Conservation (phyloP, 1,139 yeast genomes). For the Candida labiduridarum region DNA sequence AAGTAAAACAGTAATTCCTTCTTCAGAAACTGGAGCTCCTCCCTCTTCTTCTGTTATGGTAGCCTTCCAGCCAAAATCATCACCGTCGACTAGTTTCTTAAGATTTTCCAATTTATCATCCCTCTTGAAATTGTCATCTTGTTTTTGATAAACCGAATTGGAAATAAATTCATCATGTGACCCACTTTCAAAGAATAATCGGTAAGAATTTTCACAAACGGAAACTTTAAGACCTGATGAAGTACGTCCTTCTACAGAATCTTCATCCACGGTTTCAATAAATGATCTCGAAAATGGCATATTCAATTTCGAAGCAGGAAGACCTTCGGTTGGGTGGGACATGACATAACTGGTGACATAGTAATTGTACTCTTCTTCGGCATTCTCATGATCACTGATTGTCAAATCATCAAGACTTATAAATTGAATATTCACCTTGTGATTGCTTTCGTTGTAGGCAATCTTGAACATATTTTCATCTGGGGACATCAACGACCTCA, state of each 20-base stretch:
- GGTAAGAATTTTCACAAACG: slow-evolving; percentile 76
- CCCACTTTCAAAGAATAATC: slow-evolving; percentile 79
- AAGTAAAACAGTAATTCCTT: slow-evolving; percentile 28
- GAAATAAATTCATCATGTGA: slow-evolving; percentile 81
- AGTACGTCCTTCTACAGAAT: slow-evolving; percentile 65
- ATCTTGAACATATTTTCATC: slow-evolving; percentile 95
- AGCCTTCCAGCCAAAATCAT: slow-evolving; percentile 43
- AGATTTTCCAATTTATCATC: slow-evolving; percentile 32
- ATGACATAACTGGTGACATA: slow-evolving; percentile 89
- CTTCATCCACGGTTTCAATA: slow-evolving; percentile 58
- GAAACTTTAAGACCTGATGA: slow-evolving; percentile 79
- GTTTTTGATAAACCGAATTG: slow-evolving; percentile 45
- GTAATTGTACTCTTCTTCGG: slow-evolving; percentile 87
- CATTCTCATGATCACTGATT: slow-evolving; percentile 70
- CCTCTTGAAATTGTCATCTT: slow-evolving; percentile 25
- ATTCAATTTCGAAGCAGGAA: slow-evolving; percentile 74
- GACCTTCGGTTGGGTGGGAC: slow-evolving; percentile 97
- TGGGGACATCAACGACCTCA: slow-evolving; percentile 73
- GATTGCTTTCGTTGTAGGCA: slow-evolving; percentile 58
- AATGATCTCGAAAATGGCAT: slow-evolving; percentile 74
- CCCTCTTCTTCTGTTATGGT: slow-evolving; percentile 28
- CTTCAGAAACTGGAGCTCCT: slow-evolving; percentile 21
- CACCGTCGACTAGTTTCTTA: slow-evolving; percentile 33
- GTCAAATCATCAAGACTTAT: slow-evolving; percentile 88
- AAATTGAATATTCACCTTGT: slow-evolving; percentile 73